phyloP scores from a whole-genome alignment of 352 stramenopile species.

The Phytophthora brassicae region DNA sequence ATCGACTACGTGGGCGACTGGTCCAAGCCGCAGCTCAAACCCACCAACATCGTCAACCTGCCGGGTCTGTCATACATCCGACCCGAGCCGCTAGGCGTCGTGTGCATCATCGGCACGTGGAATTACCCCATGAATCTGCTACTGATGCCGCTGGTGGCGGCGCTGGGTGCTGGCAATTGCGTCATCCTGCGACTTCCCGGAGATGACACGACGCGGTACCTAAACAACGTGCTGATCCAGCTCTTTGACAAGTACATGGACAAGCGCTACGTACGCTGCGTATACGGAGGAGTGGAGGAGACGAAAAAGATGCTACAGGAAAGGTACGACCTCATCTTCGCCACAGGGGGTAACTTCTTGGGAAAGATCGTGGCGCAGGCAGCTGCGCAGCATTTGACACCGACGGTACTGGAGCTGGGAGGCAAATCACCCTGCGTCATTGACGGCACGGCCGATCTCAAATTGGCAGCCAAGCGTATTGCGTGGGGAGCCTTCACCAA shows the following conservation, averaged over 20 bases:
- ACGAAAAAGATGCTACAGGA: conserved; percentile 82
- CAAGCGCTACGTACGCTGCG: conserved; percentile 70
- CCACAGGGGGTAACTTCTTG: conserved; percentile 65
- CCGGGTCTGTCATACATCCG: conserved; percentile 66
- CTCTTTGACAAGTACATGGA: conserved; percentile 83
- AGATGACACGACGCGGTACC: conserved; percentile 74
- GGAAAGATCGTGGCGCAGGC: conserved; percentile 92
- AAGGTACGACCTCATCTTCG: conserved; percentile 85
- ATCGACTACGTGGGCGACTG: conserved; percentile 78
- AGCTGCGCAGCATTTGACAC: conserved; percentile 92
- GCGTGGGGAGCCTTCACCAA: conserved; percentile 89
- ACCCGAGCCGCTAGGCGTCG: conserved; percentile 77
- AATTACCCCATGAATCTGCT: conserved; percentile 91
- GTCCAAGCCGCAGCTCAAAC: conserved; percentile 48
- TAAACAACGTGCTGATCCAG: conserved; percentile 54
- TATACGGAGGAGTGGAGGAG: conserved; percentile 82
- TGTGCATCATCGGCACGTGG: conserved; percentile 91
- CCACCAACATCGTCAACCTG: conserved; percentile 59
- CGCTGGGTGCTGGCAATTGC: conserved; percentile 92
- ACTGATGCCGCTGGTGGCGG: conserved; percentile 76
- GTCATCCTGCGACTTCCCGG: conserved; percentile 91
- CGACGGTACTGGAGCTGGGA: conserved; percentile 94
- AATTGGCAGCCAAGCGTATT: conserved; percentile 79
- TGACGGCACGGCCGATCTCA: conserved; percentile 55
- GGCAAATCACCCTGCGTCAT: conserved; percentile 91